A percentile compares a stretch with the other conserved stretches of the same genome.
Evolutionary conservation across 1,284 basidiomycete genomes (phyloP).

Genomic region (Inonotus obliquus): DNA sequence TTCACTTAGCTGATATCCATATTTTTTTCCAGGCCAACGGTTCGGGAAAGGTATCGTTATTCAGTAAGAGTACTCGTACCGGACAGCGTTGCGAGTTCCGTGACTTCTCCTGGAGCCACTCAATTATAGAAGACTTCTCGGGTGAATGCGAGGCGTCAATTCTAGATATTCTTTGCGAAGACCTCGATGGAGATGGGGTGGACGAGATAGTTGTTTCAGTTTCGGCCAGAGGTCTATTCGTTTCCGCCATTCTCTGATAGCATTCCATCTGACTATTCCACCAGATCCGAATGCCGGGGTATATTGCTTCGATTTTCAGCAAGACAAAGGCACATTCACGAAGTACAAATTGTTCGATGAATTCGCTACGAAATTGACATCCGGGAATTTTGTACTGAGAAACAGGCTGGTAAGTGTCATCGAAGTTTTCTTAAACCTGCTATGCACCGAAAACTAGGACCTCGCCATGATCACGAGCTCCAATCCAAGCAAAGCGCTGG

Average conservation of each 20-base stretch:
- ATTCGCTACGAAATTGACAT: conserved; percentile 2
- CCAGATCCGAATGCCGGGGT: conserved; percentile 10
- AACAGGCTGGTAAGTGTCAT: conserved; percentile 4
- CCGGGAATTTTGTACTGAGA: conserved; percentile 6
- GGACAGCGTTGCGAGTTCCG: neutral
- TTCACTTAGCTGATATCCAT: neutral
- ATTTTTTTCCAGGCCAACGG: neutral
- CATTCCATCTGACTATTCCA: neutral
- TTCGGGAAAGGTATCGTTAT: conserved; percentile 3
- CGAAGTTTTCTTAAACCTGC: neutral
- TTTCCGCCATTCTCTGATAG: neutral
- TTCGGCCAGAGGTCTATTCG: conserved; percentile 9
- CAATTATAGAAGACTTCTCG: conserved; percentile 9
- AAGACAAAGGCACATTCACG: neutral
- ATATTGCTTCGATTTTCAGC: conserved; percentile 10
- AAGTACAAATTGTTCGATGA: conserved; percentile 14
- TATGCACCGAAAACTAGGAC: conserved; percentile 4
- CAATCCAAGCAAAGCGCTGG: conserved; percentile 6
- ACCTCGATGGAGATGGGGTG: conserved; percentile 15
- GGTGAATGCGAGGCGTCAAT: neutral
- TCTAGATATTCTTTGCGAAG: conserved; percentile 13
- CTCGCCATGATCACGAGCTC: conserved; percentile 6
- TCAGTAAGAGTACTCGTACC: neutral
- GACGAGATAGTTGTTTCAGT: conserved; percentile 17
- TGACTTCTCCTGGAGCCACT: conserved; percentile 11